phyloP scores from a whole-genome alignment of 352 stramenopile species.

The Phytophthora europaea region DNA sequence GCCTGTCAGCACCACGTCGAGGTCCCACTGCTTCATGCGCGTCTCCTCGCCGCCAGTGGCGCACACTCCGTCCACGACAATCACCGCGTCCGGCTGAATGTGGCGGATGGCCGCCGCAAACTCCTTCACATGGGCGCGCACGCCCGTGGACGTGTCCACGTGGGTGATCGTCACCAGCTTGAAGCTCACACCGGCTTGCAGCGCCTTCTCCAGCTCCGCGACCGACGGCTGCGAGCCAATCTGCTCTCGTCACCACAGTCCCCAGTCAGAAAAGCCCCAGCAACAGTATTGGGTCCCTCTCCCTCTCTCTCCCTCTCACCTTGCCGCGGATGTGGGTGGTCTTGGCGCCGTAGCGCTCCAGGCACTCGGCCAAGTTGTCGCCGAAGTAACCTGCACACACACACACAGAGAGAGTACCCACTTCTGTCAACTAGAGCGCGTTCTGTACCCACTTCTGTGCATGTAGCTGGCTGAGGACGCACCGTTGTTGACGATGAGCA shows the following conservation, averaged over 20 bases:
- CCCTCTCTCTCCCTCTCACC: constrained; percentile 20
- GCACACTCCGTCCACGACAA: constrained; percentile 81
- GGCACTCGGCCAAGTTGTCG: constrained; percentile 73
- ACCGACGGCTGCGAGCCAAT: constrained; percentile 67
- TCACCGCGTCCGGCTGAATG: constrained; percentile 65
- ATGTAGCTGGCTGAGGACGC: not conserved
- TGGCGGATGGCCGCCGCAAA: constrained; percentile 66
- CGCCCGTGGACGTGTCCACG: constrained; percentile 82
- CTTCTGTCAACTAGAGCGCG: not conserved
- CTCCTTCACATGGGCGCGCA: constrained; percentile 68
- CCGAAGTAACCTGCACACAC: constrained; percentile 71
- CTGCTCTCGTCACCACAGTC: constrained; percentile 22
- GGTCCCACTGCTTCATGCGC: constrained; percentile 86
- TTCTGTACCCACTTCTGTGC: not conserved
- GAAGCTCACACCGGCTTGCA: constrained; percentile 54
- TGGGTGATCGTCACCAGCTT: constrained; percentile 84
- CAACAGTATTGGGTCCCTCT: not conserved
- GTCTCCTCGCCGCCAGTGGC: constrained; percentile 77
- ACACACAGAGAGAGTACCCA: not conserved
- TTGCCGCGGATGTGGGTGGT: constrained; percentile 67
- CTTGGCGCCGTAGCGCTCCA: constrained; percentile 77
- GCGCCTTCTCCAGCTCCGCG: constrained; percentile 51
- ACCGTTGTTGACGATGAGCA: constrained; percentile 81
- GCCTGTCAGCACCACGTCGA: constrained; percentile 82
- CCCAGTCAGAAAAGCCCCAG: not conserved